These are phyloP conservation scores for Carex parvula DNA, from an alignment of 176 grass and related monocot genomes.

Conservation along the genomic window DNA sequence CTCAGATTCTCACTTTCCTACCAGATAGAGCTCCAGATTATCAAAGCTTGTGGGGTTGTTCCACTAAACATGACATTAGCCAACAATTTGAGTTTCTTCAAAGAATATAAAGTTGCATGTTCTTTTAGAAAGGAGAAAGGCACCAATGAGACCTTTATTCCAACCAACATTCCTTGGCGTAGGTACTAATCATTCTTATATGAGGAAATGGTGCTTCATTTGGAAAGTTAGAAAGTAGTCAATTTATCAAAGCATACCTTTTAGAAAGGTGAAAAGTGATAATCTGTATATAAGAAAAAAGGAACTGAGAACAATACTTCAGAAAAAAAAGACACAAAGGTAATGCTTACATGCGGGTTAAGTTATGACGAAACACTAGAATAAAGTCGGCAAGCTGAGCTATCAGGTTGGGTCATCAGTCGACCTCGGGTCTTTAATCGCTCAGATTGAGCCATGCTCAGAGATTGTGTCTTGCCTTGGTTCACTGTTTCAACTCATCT, in stretches of 20 bases:
- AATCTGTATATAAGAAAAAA: background rate
- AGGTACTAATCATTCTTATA: background rate
- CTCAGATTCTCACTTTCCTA: background rate
- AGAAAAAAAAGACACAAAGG: background rate
- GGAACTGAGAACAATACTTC: background rate
- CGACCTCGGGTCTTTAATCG: background rate
- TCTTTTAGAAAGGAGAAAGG: background rate
- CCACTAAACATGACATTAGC: background rate
- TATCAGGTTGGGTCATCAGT: background rate
- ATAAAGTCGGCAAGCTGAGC: background rate
- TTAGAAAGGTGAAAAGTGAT: background rate
- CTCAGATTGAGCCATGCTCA: background rate
- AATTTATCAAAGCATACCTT: background rate
- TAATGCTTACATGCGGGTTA: background rate
- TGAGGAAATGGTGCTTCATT: background rate
- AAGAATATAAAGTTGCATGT: background rate
- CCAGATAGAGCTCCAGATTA: background rate
- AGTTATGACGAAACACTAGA: background rate
- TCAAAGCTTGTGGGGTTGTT: conserved; percentile 7
- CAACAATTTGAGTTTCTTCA: background rate
- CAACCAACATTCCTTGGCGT: background rate
- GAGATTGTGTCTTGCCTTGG: background rate
- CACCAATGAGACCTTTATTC: background rate
- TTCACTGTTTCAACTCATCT: background rate
- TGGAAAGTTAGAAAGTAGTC: background rate